These are phyloP conservation scores for Exophiala bonariae DNA, from an alignment of 2,329 filamentous ascomycete genomes.

Conservation along the genomic window DNA sequence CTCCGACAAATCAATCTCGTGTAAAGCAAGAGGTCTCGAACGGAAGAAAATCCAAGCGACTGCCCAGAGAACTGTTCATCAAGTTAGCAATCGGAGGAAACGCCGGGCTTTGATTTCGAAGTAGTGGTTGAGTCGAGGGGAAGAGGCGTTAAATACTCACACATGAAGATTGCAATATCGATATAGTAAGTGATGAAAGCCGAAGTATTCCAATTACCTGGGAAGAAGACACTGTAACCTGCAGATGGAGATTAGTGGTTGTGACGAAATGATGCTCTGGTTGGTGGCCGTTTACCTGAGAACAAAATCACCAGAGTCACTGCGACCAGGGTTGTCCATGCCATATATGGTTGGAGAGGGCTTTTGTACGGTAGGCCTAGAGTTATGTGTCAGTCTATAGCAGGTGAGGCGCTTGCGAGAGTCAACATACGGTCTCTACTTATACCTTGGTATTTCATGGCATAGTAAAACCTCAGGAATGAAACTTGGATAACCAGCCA, in stretches of 20 bases:
- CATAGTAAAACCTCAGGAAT: conserved; percentile 69
- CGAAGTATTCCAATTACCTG: conserved; percentile 57
- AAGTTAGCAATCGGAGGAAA: background rate
- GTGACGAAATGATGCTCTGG: background rate
- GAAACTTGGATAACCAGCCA: conserved; percentile 62
- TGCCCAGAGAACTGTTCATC: conserved; percentile 4
- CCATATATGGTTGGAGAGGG: conserved; percentile 57
- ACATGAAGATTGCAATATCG: conserved; percentile 7
- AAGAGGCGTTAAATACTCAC: background rate
- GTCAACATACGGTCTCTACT: conserved; percentile 27
- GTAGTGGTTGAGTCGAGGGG: background rate
- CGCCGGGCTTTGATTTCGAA: background rate
- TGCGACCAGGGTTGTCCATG: conserved; percentile 2
- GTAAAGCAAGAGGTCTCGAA: background rate
- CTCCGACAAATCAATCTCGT: conserved; percentile 7
- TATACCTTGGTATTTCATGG: conserved; percentile 67
- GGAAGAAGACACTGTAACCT: conserved; percentile 56
- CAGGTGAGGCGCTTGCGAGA: background rate
- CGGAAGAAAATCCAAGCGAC: conserved; percentile 1
- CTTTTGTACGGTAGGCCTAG: conserved; percentile 66
- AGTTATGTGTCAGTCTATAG: background rate
- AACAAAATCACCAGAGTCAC: conserved; percentile 6
- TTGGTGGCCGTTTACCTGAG: background rate
- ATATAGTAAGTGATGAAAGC: conserved; percentile 52
- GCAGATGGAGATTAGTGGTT: background rate